Evolutionary conservation across 2,329 filamentous ascomycete genomes (phyloP).

Genomic region (Atkinsonella texensis): DNA sequence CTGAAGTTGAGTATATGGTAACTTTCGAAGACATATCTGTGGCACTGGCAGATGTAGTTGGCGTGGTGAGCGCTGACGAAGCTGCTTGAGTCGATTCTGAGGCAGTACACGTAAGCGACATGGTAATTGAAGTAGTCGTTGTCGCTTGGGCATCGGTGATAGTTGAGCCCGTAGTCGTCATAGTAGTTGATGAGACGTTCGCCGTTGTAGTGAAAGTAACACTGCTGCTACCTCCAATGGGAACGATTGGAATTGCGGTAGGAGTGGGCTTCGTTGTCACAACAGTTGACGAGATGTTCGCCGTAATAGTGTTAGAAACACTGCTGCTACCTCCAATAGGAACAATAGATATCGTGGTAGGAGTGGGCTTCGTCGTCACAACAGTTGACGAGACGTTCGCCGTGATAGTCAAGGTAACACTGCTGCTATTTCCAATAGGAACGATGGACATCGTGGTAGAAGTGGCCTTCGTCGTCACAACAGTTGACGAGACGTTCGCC

Average conservation of each 20-base stretch:
- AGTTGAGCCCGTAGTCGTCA: neutral
- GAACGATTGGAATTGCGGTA: too few species aligned
- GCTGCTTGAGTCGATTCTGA: neutral
- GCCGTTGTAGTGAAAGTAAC: too few species aligned
- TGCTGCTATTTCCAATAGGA: too few species aligned
- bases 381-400: too few species aligned
- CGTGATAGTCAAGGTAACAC: too few species aligned
- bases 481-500: too few species aligned
- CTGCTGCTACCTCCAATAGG: conserved; percentile 12
- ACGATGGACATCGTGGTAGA: too few species aligned
- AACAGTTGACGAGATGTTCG: neutral
- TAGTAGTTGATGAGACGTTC: too few species aligned
- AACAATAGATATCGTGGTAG: conserved; percentile 16
- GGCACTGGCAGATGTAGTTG: neutral
- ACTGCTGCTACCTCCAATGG: too few species aligned
- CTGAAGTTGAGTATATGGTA: neutral
- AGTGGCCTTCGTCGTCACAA: too few species aligned
- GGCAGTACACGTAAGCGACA: neutral
- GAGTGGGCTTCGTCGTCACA: neutral
- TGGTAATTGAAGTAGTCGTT: neutral
- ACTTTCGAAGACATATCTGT: neutral
- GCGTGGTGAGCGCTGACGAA: neutral
- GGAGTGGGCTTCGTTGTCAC: neutral
- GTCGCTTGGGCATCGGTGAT: neutral
- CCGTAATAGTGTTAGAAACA: conserved; percentile 1